Conservation (phyloP, 2,329 filamentous ascomycete species). For the Penicillium sp. region DNA sequence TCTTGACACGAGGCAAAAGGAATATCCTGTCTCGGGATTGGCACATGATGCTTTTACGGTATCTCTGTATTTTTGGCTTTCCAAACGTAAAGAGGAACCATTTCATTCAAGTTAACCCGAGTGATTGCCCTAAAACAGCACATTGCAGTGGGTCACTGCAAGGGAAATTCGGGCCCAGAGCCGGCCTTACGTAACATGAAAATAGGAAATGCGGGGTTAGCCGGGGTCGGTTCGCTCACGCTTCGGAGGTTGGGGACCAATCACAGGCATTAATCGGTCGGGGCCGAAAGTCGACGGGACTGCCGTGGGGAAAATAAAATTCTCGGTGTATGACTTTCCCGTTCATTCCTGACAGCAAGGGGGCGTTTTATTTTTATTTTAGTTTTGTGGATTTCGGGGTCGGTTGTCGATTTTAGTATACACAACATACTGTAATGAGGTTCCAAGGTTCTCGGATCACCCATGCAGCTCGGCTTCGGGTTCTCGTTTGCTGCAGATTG, state of each 20-base stretch:
- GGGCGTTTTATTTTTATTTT: background rate
- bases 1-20: conserved; percentile 17
- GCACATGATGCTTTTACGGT: conserved; percentile 1
- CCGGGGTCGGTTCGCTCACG: conserved; percentile 24
- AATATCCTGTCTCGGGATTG: conserved; percentile 7
- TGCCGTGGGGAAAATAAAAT: conserved; percentile 6
- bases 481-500: conserved; percentile 1
- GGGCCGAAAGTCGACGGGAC: conserved; percentile 18
- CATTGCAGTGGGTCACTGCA: background rate
- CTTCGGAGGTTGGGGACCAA: conserved; percentile 23
- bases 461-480: conserved; percentile 8
- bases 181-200: conserved; percentile 24
- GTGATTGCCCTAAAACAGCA: background rate
- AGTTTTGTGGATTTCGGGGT: background rate
- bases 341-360: conserved; percentile 3
- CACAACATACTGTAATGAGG: conserved; percentile 2
- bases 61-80: background rate
- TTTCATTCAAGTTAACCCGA: background rate
- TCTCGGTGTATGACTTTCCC: conserved; percentile 23
- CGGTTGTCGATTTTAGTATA: too few species aligned
- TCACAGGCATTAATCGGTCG: conserved; percentile 11
- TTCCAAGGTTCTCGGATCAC: conserved; percentile 10
- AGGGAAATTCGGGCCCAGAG: conserved; percentile 5
- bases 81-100: too few species aligned
- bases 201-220: conserved; percentile 25